These are phyloP conservation scores for Populus tomentosa DNA, from an alignment of 441 rosid species.

Conservation along the genomic window DNA sequence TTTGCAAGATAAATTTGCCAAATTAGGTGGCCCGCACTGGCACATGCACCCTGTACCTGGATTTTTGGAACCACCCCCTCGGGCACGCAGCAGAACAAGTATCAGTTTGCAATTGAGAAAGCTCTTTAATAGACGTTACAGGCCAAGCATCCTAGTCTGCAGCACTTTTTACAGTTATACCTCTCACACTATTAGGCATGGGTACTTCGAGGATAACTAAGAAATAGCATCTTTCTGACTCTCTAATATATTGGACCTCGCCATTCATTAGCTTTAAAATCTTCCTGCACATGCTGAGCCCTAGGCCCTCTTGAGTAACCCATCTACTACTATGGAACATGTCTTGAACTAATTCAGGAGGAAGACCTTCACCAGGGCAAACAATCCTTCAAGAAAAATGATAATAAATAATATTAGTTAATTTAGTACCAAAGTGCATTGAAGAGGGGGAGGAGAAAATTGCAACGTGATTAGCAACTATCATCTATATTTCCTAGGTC, in stretches of 20 bases:
- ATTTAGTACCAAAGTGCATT: not conserved
- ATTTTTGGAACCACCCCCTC: constrained; percentile 9
- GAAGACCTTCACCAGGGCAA: constrained; percentile 91
- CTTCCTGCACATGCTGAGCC: constrained; percentile 89
- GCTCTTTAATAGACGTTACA: constrained; percentile 1
- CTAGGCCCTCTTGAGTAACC: constrained; percentile 82
- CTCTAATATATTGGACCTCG: constrained; percentile 86
- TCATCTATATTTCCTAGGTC: not conserved
- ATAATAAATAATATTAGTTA: not conserved
- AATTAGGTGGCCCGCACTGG: constrained; percentile 4
- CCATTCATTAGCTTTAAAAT: constrained; percentile 86
- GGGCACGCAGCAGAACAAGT: not conserved
- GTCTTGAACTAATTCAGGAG: constrained; percentile 85
- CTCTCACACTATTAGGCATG: constrained; percentile 31
- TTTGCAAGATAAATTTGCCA: constrained; percentile 4
- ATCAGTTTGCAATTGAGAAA: constrained; percentile 19
- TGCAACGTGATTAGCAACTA: not conserved
- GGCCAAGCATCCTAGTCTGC: constrained; percentile 22
- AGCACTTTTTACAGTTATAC: not conserved
- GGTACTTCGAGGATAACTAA: constrained; percentile 69
- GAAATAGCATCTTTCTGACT: constrained; percentile 75
- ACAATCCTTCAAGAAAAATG: constrained; percentile 59
- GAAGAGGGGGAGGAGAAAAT: not conserved
- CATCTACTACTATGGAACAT: constrained; percentile 84
- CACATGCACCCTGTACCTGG: constrained; percentile 12